phyloP scores from a whole-genome alignment of 345 rosid genomes.

The Lenwebbia sp. region DNA sequence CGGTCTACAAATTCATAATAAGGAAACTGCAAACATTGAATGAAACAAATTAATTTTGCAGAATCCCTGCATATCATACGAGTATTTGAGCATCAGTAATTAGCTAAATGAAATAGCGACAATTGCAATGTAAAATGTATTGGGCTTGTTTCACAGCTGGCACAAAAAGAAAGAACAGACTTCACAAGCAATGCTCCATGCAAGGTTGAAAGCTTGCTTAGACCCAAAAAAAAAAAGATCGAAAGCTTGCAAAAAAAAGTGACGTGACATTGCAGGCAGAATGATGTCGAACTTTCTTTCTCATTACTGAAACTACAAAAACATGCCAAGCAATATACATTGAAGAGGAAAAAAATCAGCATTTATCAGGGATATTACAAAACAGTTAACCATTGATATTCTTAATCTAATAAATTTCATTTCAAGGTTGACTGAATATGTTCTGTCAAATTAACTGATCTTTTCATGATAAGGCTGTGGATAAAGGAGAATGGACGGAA shows the following conservation, averaged over 20 bases:
- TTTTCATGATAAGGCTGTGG: neutral
- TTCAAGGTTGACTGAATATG: neutral
- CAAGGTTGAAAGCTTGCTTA: neutral
- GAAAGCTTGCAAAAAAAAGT: neutral
- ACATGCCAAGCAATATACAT: neutral
- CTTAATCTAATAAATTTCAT: neutral
- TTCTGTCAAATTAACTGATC: neutral
- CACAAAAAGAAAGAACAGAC: neutral
- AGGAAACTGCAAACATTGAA: constrained; percentile 64
- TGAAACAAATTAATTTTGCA: neutral
- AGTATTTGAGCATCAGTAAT: neutral
- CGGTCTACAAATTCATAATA: constrained; percentile 94
- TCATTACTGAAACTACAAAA: neutral
- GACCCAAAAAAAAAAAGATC: neutral
- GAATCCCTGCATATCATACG: neutral
- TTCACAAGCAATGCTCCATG: neutral
- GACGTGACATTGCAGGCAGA: neutral
- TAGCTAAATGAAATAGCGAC: neutral
- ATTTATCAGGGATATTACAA: neutral
- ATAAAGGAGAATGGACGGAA: neutral
- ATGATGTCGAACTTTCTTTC: neutral
- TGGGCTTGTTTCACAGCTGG: neutral
- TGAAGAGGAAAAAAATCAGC: neutral
- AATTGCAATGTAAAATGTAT: neutral
- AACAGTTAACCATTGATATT: neutral